Percentiles rank a stretch among this genome's conserved stretches.
phyloP scores from a whole-genome alignment of 2,329 filamentous ascomycete genomes.

The Aureobasidium sp. region DNA sequence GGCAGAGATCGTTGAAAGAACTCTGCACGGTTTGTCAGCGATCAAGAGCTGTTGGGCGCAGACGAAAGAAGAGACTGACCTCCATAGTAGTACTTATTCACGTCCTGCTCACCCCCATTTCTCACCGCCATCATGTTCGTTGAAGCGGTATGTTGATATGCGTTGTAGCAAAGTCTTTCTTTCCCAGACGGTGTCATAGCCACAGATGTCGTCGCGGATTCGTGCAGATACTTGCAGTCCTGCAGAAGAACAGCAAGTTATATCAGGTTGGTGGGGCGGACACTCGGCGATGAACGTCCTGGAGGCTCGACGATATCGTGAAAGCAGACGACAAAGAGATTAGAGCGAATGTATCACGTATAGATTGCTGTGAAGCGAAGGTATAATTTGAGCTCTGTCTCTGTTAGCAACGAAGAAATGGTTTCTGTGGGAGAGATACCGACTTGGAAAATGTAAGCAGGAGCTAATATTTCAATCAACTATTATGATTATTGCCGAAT shows the following conservation, averaged over 20 bases:
- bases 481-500: not conserved
- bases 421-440: not conserved
- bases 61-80: not conserved
- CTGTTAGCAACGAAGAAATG: not conserved
- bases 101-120: not conserved
- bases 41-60: not conserved
- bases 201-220: constrained; percentile 11
- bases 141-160: constrained; percentile 13
- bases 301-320: not conserved
- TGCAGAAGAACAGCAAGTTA: not conserved
- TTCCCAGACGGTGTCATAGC: constrained; percentile 1
- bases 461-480: not conserved
- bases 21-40: constrained; percentile 9
- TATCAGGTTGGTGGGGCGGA: not conserved
- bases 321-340: not conserved
- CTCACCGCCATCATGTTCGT: constrained; percentile 12
- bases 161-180: constrained; percentile 15
- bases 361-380: not conserved
- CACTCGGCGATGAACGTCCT: not conserved
- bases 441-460: not conserved
- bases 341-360: too few relatives aligned
- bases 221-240: constrained; percentile 7
- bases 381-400: not conserved
- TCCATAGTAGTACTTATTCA: constrained; percentile 10
- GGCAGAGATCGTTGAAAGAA: not conserved